phyloP scores from a whole-genome alignment of 805 yeast genomes.

The Yarrowia hollandica region DNA sequence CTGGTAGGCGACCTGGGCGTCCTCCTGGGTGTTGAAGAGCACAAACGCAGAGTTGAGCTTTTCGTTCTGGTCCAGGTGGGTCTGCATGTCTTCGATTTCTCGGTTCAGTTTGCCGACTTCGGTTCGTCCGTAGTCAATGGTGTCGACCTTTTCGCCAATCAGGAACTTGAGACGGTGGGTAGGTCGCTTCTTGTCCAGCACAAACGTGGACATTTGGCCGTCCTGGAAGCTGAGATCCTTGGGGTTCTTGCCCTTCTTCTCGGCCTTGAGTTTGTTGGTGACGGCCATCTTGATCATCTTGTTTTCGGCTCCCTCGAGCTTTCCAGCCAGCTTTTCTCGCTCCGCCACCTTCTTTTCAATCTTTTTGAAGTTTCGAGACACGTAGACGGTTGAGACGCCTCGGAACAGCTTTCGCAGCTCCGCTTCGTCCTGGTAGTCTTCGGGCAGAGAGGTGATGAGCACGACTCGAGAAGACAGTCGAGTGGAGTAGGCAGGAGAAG shows the following conservation, averaged over 20 bases:
- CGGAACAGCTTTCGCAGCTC: slow-evolving; percentile 74
- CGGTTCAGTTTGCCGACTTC: slow-evolving; percentile 67
- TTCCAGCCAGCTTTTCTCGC: slow-evolving; percentile 59
- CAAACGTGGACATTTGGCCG: slow-evolving; percentile 46
- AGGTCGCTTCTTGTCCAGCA: slow-evolving; percentile 76
- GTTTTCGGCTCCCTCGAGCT: slow-evolving; percentile 68
- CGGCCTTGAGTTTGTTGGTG: slow-evolving; percentile 61
- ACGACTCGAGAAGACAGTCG: slow-evolving; percentile 78
- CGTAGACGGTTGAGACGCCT: slow-evolving; percentile 81
- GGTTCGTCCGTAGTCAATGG: slow-evolving; percentile 71
- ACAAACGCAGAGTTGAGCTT: slow-evolving; percentile 84
- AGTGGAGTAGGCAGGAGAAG: slow-evolving; percentile 78
- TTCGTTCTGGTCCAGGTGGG: slow-evolving; percentile 51
- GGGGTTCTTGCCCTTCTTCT: slow-evolving; percentile 52
- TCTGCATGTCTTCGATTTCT: slow-evolving; percentile 62
- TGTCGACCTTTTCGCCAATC: slow-evolving; percentile 81
- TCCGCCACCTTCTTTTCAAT: slow-evolving; percentile 57
- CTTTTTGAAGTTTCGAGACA: slow-evolving; percentile 61
- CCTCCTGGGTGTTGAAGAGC: slow-evolving; percentile 80
- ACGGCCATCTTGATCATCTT: slow-evolving; percentile 60
- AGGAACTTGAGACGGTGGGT: slow-evolving; percentile 70
- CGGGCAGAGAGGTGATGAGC: slow-evolving; percentile 80
- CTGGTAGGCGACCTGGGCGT: slow-evolving; percentile 87
- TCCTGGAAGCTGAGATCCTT: slow-evolving; percentile 31
- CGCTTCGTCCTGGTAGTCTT: slow-evolving; percentile 65